Evolutionary conservation across 2,329 filamentous ascomycete species (phyloP).

Genomic region (Aspergillus pseudoglaucus): DNA sequence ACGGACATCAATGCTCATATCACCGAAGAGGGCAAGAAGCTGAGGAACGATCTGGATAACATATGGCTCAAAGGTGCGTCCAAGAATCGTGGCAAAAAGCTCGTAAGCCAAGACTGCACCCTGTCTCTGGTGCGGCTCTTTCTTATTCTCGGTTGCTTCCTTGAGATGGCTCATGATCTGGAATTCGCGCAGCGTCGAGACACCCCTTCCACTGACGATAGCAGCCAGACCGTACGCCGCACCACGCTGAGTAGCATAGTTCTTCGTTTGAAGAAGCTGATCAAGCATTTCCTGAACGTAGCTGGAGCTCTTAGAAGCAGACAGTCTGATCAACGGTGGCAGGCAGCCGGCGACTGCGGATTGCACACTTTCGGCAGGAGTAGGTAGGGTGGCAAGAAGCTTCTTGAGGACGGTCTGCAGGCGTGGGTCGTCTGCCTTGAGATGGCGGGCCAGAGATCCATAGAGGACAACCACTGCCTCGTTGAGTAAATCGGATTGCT

Average conservation of each 20-base stretch:
- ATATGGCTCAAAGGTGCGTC: conserved; percentile 88
- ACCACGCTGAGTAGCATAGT: conserved; percentile 85
- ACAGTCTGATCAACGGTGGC: conserved; percentile 80
- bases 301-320: conserved; percentile 65
- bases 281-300: conserved; percentile 79
- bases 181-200: conserved; percentile 73
- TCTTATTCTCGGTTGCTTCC: conserved; percentile 88
- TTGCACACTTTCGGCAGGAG: conserved; percentile 92
- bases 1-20: conserved; percentile 79
- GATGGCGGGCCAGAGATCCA: conserved; percentile 81
- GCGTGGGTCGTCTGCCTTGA: conserved; percentile 76
- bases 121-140: conserved; percentile 80
- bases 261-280: conserved; percentile 77
- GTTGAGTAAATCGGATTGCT: conserved; percentile 81
- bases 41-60: conserved; percentile 93
- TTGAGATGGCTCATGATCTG: conserved; percentile 77
- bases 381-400: conserved; percentile 79
- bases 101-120: conserved; percentile 87
- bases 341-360: conserved; percentile 93
- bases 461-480: conserved; percentile 98
- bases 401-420: conserved; percentile 83
- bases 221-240: conserved; percentile 93
- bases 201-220: conserved; percentile 79
- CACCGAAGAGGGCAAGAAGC: conserved; percentile 80
- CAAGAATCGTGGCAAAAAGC: conserved; percentile 77